Base-by-base conservation (phyloP, 306 rosid species). In the Ormosia semicastrata region DNA sequence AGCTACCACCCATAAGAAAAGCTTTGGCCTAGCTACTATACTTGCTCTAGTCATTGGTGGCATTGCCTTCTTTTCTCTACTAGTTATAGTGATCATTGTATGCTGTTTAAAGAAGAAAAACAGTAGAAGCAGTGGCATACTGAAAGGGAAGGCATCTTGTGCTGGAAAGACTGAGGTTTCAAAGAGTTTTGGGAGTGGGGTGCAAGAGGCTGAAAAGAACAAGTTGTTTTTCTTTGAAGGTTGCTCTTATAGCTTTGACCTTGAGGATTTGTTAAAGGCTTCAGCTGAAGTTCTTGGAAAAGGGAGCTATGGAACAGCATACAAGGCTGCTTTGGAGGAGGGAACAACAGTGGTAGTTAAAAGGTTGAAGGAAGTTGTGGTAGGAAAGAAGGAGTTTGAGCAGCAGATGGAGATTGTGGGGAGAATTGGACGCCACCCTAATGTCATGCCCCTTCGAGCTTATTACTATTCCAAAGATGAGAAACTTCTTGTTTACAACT, bases 221-320 rank as follows among this genome's bases (percentile, higher is more conserved):
- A 93, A 90, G 75, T 66, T 93, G 41, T 90, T 85, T 82, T 93
- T 93, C 91, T 91, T 93, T 78, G 92, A 88, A 53, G 97, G 96
- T 1, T 87, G 91, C 53, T 63, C 88, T 71, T 32, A 46, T 66
- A 86, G 83, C 81, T 93, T 93, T 76, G 96, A 93, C 75, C 93
- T 93, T 17, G 97, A 93, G 86, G 97, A 93, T 82, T 79, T 93
- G 65, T 76, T 93, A 68, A 90, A 93, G 86, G 96, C 97, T 5
- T 93, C 97, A 0, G 96, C 97, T 44, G 97, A 93, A 84, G 95
- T 93, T 89, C 94, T 93, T 30, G 97, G 97, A 18, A 93, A 93
- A 79, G 97, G 97, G 50, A 91, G 91, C 43, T 86, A 84, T 72
- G 97, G 97, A 40, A 93, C 97, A 47, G 92, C 97, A 33, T 93